These are phyloP conservation scores for Phlyctochytrium bullatum DNA, from an alignment of 192 early-diverging fungal species.

Conservation along the genomic window DNA sequence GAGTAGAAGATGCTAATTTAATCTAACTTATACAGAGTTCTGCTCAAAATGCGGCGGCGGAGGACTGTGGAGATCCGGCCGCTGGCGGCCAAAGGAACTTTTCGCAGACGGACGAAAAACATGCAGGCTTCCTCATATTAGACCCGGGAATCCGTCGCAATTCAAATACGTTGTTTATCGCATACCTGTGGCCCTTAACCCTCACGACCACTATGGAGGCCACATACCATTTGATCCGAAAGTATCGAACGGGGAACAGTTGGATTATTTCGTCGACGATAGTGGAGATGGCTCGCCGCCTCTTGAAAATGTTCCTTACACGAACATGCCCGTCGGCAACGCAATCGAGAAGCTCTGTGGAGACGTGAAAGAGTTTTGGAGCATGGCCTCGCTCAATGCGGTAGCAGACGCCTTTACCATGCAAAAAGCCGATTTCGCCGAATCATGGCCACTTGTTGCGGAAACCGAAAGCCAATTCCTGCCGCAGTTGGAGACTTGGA, in stretches of 20 bases:
- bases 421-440: not conserved
- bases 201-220: not conserved
- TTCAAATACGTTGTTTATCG: constrained; percentile 5
- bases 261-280: no score
- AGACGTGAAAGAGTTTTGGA: not conserved
- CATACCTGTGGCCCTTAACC: not conserved
- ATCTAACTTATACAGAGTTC: not conserved
- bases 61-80: constrained; percentile 27
- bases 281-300: not conserved
- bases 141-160: constrained; percentile 21
- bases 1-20: not conserved
- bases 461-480: not conserved
- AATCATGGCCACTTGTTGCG: not conserved
- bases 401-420: constrained; percentile 2
- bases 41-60: constrained; percentile 34
- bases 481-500: not conserved
- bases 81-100: constrained; percentile 39
- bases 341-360: not conserved
- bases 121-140: constrained; percentile 39
- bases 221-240: no score
- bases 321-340: not conserved
- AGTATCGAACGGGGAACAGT: not conserved
- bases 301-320: not conserved
- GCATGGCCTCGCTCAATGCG: not conserved
- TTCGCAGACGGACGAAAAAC: constrained; percentile 34